phyloP scores from a whole-genome alignment of 495 filamentous ascomycete genomes.

The Penicillium lagena region DNA sequence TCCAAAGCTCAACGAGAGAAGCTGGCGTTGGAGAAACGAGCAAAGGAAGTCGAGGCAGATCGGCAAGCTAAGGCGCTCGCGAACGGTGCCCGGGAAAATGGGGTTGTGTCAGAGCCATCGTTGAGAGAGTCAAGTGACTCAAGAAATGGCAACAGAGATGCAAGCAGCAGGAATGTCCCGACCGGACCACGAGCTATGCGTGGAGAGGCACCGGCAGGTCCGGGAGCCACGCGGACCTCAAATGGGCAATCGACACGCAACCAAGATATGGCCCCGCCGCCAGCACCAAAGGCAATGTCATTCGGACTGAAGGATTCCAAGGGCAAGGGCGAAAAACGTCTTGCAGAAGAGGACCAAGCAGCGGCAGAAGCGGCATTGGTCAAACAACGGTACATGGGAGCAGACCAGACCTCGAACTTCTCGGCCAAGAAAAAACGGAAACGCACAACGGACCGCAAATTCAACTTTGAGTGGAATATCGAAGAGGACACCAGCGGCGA shows the following conservation, averaged over 20 bases:
- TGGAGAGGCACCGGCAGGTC: conserved; percentile 45
- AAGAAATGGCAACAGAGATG: conserved; percentile 4
- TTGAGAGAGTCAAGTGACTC: neutral
- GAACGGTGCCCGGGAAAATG: conserved; percentile 28
- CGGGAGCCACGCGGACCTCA: conserved; percentile 44
- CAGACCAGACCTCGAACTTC: conserved; percentile 80
- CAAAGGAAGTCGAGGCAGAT: conserved; percentile 75
- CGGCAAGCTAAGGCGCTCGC: conserved; percentile 29
- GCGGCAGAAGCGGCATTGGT: conserved; percentile 66
- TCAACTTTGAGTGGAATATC: conserved; percentile 98
- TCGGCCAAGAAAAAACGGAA: conserved; percentile 95
- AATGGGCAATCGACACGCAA: conserved; percentile 30
- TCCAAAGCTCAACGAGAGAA: conserved; percentile 85
- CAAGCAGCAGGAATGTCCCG: conserved; percentile 40
- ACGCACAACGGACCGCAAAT: conserved; percentile 91
- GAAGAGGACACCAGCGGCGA: conserved; percentile 92
- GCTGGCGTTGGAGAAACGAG: conserved; percentile 75
- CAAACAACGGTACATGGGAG: conserved; percentile 86
- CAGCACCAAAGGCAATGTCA: conserved; percentile 36
- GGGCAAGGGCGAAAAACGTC: conserved; percentile 48
- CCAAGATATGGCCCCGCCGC: conserved; percentile 50
- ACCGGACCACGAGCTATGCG: conserved; percentile 79
- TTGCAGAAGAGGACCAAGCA: conserved; percentile 54
- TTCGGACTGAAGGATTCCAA: conserved; percentile 30
- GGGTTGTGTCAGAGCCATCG: neutral